phyloP scores from a whole-genome alignment of 1,139 yeast genomes.

The Geotrichum reessii region DNA sequence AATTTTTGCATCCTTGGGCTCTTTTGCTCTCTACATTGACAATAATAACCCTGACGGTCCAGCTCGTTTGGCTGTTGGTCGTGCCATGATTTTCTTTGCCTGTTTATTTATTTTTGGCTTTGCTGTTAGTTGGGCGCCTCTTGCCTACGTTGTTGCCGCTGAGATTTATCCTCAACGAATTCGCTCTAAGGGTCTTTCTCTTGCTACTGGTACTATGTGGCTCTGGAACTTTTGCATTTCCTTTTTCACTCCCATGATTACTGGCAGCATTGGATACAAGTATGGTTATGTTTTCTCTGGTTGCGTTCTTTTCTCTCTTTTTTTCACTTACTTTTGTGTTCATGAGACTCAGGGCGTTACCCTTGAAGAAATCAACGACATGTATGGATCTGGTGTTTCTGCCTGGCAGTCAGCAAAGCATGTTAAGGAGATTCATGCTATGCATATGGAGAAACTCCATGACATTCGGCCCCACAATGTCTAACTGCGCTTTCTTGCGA shows the following conservation, averaged over 20 bases:
- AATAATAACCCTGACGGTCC: not conserved
- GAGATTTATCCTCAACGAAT: conserved; percentile 76
- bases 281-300: conserved; percentile 47
- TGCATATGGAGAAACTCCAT: conserved; percentile 1
- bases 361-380: conserved; percentile 67
- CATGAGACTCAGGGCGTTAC: conserved; percentile 72
- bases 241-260: conserved; percentile 66
- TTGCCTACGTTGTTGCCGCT: conserved; percentile 69
- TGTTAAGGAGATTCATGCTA: not conserved
- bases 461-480: not conserved
- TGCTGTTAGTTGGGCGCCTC: conserved; percentile 86
- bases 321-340: conserved; percentile 61
- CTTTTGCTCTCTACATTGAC: conserved; percentile 25
- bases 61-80: conserved; percentile 47
- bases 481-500: not conserved
- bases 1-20: conserved; percentile 65
- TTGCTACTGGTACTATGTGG: conserved; percentile 19
- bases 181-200: conserved; percentile 73
- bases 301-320: conserved; percentile 47
- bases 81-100: conserved; percentile 71
- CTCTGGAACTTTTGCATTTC: conserved; percentile 52
- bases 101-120: conserved; percentile 77
- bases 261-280: conserved; percentile 45
- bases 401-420: conserved; percentile 32
- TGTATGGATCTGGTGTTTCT: conserved; percentile 36